phyloP scores from a whole-genome alignment of 1,284 basidiomycete species.

The Athelia sp. region DNA sequence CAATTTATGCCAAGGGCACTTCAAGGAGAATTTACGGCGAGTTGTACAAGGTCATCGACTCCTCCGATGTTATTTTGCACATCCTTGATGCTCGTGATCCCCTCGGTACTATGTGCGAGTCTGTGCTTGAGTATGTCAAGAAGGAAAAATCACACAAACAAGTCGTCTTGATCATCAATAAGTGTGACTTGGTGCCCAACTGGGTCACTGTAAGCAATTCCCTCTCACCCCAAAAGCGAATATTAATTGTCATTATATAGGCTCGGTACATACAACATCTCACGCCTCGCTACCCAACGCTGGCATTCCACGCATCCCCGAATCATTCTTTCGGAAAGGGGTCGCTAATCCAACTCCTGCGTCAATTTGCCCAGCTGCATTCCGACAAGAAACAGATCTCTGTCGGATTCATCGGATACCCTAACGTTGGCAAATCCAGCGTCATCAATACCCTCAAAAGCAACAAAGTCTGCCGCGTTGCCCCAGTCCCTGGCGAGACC shows the following conservation, averaged over 20 bases:
- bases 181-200: slow-evolving; percentile 96
- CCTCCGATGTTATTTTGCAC: slow-evolving; percentile 95
- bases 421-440: slow-evolving; percentile 96
- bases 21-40: slow-evolving; percentile 96
- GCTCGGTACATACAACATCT: slow-evolving; percentile 97
- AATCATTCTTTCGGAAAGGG: slow-evolving; percentile 99
- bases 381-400: slow-evolving; percentile 99
- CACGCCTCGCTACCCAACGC: slow-evolving; percentile 90
- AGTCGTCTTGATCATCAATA: slow-evolving; percentile 95
- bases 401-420: slow-evolving; percentile 97
- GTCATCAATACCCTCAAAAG: slow-evolving; percentile 99
- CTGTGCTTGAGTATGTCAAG: slow-evolving; percentile 88
- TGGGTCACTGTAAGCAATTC: slow-evolving; percentile 89
- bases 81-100: slow-evolving; percentile 96
- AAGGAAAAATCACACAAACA: slow-evolving; percentile 99
- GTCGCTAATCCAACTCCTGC: slow-evolving; percentile 92
- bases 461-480: slow-evolving; percentile 96
- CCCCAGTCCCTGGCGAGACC: slow-evolving; percentile 97
- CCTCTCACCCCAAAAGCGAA: too few species aligned
- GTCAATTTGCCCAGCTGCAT: slow-evolving; percentile 96
- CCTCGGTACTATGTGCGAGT: slow-evolving; percentile 94
- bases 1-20: slow-evolving; percentile 90
- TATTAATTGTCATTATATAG: too few species aligned
- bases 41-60: slow-evolving; percentile 99
- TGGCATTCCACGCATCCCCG: slow-evolving; percentile 98